Evolutionary conservation across 2,329 filamentous ascomycete species (phyloP), one percentile per base, ranked within the genome.

Genomic region (Coleophoma crateriformis): DNA sequence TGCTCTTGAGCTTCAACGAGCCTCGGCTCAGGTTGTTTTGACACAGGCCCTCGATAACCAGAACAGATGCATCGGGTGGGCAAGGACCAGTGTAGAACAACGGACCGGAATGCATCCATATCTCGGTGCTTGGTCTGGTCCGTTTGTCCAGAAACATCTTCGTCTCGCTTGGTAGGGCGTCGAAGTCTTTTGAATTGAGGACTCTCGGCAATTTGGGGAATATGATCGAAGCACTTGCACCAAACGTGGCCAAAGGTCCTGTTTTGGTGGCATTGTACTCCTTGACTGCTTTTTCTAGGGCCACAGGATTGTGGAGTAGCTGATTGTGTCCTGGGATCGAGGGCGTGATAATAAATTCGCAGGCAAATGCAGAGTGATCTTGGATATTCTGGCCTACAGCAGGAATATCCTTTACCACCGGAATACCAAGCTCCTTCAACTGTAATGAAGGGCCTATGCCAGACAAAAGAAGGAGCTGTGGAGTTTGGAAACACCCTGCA

Each of bases 51-150:
- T 39, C 37, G 13, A 39, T 39, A 4, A 39, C 37, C n/a, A 39
- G 37, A 4, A 39, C 37, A 6, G 37, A 39, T 39, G 37, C 37
- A 19, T 39, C 37, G n/a, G 37, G 37, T 39, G 37, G 37, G 13
- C 37, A 39, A 13, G 37, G 13, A 39, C 37, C 37, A n/a, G 37
- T 39, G 19, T 39, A 39, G 19, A 39, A 39, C 37, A 39, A 14
- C 8, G 42, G 42, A 4, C 42, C 42, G 12, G 42, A 44, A 44
- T 44, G 42, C 22, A 44, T 20, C 42, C 42, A 44, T 1, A 44
- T 44, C 22, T 44, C 42, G 11, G 42, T 44, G 19, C 42, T 44
- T 12, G 42, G 42, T 44, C 42, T 44, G 12, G 42, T 44, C 27
- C 11, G 42, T 44, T 10, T 27, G 17, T 44, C 19, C 11, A 44